Evolutionary conservation across 106 monocot species (phyloP), one percentile per base, ranked within the genome.

Genomic region (Dendrobium catenatum): DNA sequence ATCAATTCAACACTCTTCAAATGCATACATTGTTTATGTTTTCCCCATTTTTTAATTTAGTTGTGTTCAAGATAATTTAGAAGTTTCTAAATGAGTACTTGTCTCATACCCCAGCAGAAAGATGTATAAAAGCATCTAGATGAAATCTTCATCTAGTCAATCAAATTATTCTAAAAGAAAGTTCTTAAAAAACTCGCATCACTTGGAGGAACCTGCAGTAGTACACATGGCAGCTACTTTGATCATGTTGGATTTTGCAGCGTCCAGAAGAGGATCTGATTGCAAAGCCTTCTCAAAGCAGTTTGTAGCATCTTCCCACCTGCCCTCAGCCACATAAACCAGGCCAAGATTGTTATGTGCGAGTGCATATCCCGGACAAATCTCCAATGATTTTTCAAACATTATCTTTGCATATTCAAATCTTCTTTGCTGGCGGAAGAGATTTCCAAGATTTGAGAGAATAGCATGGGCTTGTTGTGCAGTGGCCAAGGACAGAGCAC

Each of bases 381-480:
- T 51, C 74, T 99, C 99, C 33, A 95, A 77, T 64, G 99, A 93
- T 78, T 90, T 93, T 46, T 78, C 55, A 55, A 95, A 76, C 42
- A 89, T 84, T 66, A 51, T 75, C 84, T 87, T 99, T 44, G 95
- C 95, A 80, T 83, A 79, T 66, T 95, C 86, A 31, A 90, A 86
- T 78, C 77, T 83, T 76, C 85, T 89, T 40, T 89, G 87, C 77
- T 93, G 93, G 67, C 91, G 89, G 79, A 91, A 99, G 24, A 95
- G 87, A 89, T 88, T 90, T 77, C 99, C 99, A 24, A 99, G 87
- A 85, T 99, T 99, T 4, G 99, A 95, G 58, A 99, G 93, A 64
- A 93, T 89, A 9, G 89, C 86, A 78, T 95, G 93, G 5, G 86
- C 88, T 26, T 95, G 90, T 78, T 93, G 87, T 48, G 76, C 24